phyloP scores from a whole-genome alignment of 2,329 filamentous ascomycete genomes.

The Macrophomina tecta region DNA sequence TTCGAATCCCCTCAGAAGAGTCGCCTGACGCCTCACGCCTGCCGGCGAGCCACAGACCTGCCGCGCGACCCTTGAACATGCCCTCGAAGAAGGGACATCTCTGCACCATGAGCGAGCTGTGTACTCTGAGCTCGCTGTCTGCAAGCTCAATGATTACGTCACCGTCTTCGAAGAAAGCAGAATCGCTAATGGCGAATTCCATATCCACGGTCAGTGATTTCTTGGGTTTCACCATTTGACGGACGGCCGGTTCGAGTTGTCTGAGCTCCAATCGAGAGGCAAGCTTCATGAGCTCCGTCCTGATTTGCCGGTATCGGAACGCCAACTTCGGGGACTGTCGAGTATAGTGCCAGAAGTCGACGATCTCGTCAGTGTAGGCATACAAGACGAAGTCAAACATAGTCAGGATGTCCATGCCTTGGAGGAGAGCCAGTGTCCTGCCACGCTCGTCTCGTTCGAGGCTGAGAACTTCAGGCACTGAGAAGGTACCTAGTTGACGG shows the following conservation, averaged over 20 bases:
- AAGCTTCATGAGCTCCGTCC: slow-evolving; percentile 86
- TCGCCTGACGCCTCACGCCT: slow-evolving; percentile 61
- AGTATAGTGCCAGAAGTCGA: slow-evolving; percentile 87
- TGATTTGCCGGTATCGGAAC: slow-evolving; percentile 77
- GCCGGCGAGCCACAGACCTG: slow-evolving; percentile 80
- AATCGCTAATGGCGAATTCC: slow-evolving; percentile 69
- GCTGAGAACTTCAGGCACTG: slow-evolving; percentile 65
- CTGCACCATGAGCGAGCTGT: slow-evolving; percentile 79
- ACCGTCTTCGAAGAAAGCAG: slow-evolving; percentile 75
- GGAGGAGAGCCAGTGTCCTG: slow-evolving; percentile 67
- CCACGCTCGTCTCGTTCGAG: slow-evolving; percentile 61
- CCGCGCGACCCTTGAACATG: slow-evolving; percentile 85
- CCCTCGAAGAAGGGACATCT: slow-evolving; percentile 92
- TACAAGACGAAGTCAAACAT: slow-evolving; percentile 81
- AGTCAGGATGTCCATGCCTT: slow-evolving; percentile 76
- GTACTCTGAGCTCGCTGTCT: slow-evolving; percentile 71
- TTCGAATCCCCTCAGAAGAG: slow-evolving; percentile 61
- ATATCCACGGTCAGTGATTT: slow-evolving; percentile 73
- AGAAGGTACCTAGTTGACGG: slow-evolving; percentile 60
- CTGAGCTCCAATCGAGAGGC: slow-evolving; percentile 73
- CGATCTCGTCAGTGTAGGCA: slow-evolving; percentile 76
- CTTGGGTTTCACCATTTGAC: slow-evolving; percentile 72
- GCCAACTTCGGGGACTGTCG: slow-evolving; percentile 69
- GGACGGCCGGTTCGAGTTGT: slow-evolving; percentile 76
- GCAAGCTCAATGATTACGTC: slow-evolving; percentile 82